These are phyloP conservation scores for Candida oleophila DNA, from an alignment of 805 yeast species.

Conservation along the genomic window DNA sequence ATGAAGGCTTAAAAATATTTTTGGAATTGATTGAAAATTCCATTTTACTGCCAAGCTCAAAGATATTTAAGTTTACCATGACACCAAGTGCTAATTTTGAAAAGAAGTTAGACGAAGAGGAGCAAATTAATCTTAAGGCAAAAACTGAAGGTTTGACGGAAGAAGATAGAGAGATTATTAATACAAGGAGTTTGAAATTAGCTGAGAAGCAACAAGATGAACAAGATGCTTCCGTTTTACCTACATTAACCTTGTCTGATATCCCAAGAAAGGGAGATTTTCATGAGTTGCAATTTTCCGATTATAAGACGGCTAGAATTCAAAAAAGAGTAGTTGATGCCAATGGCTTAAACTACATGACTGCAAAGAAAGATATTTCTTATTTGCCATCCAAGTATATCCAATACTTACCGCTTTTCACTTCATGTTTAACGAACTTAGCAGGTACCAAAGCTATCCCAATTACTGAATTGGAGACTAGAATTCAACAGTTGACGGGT, in stretches of 20 bases:
- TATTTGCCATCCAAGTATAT: conserved; percentile 60
- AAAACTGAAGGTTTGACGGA: conserved; percentile 47
- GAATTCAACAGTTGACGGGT: conserved; percentile 80
- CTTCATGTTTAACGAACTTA: conserved; percentile 76
- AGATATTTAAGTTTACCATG: conserved; percentile 74
- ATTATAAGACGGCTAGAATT: conserved; percentile 27
- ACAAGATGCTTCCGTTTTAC: conserved; percentile 78
- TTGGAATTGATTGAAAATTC: conserved; percentile 55
- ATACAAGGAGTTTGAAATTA: conserved; percentile 57
- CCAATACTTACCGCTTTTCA: conserved; percentile 73
- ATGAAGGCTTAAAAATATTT: conserved; percentile 53
- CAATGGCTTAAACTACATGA: conserved; percentile 78
- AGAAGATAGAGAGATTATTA: conserved; percentile 57
- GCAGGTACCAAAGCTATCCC: conserved; percentile 71
- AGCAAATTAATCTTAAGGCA: conserved; percentile 46
- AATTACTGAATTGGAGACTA: conserved; percentile 82
- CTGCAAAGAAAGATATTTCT: conserved; percentile 62
- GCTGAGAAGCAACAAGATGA: conserved; percentile 61
- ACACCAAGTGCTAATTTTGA: conserved; percentile 62
- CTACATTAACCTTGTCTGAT: conserved; percentile 72
- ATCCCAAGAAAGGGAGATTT: conserved; percentile 58
- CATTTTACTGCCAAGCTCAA: conserved; percentile 43
- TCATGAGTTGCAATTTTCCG: conserved; percentile 27
- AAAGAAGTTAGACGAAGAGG: conserved; percentile 51
- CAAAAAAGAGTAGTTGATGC: conserved; percentile 62